Evolutionary conservation across 2,329 filamentous ascomycete genomes (phyloP), one percentile per base, ranked within the genome.

Genomic region (Talaromyces islandicus): DNA sequence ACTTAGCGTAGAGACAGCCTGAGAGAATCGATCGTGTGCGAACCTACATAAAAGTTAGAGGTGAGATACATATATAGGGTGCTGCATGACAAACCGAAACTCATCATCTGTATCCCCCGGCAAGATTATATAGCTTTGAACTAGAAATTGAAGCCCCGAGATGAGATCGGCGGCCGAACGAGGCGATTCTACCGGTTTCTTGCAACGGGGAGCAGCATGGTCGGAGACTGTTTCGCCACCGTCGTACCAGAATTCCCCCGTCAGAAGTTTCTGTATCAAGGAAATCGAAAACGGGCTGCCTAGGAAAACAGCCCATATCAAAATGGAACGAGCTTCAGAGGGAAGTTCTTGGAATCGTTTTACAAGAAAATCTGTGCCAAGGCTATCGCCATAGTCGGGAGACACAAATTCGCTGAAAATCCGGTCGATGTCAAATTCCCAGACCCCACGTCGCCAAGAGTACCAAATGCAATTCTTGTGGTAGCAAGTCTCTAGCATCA

Each of bases 381-480:
- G 83, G 10, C 90, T 88, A 62, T 92, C 87, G 58, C 91, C 90
- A 68, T 92, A 88, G 60, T 88, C 85, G 54, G 91, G 87, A 50
- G 88, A 86, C 66, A 89, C 85, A 68, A 97, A 96, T 64, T 95
- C 87, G 53, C 88, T 86, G 69, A 96, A 96, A 1, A 97, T 85
- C 64, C 84, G 86, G 73, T 97, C 92, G 11, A 97, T 77, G 69
- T 95, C 89, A 70, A 88, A 97, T 51, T 88, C 83, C 93, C 93
- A 97, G 52, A 84, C 82, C 53, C 87, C 90, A 64, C 88, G 85
- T 66, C 86, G 87, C 81, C 94, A 96, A 63, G 92, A 91, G 73
- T 96, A 97, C 84, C 88, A 96, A 55, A 97, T 89, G 71, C 90
- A 96, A 65, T 88, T 88, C 70, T 91, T 94, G 46, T 90, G 86